A percentile compares a stretch with the other conserved stretches of the same genome.
Evolutionary conservation across 169 alveolate genomes (phyloP).

Genomic region (Eimeria acervulina): DNA sequence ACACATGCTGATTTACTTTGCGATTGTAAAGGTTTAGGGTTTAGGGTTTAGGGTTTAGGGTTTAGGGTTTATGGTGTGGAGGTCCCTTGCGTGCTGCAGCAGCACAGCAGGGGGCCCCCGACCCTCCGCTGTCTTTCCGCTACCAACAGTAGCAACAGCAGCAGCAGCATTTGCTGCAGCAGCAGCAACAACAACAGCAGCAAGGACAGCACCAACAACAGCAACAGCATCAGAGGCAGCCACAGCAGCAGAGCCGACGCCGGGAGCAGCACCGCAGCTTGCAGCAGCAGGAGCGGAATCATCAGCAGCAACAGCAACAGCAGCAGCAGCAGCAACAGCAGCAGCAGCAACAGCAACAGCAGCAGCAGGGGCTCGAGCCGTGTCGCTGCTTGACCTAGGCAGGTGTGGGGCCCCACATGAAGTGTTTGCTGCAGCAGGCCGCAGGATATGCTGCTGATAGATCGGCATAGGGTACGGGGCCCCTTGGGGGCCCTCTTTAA

Average conservation of each 20-base stretch:
- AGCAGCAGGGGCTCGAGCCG: neutral
- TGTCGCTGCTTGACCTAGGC: too few species aligned
- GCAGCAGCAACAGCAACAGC: neutral
- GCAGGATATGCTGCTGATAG: too few species aligned
- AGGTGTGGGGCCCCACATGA: too few species aligned
- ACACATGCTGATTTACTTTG: too few species aligned
- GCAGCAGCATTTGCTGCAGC: neutral
- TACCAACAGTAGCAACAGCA: neutral
- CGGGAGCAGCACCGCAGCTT: too few species aligned
- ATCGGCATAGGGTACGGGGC: too few species aligned
- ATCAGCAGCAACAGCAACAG: neutral
- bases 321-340: neutral
- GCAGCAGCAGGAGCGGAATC: neutral
- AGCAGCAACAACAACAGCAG: neutral
- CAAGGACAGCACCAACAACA: neutral
- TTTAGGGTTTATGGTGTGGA: constrained; percentile 25
- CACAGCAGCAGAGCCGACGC: neutral
- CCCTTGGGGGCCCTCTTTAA: too few species aligned
- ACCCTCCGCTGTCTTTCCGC: too few species aligned
- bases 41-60: constrained; percentile 33
- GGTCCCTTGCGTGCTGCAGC: constrained; percentile 19
- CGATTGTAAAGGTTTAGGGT: constrained; percentile 24
- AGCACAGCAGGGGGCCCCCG: too few species aligned
- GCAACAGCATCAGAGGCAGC: neutral
- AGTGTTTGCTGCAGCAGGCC: too few species aligned